phyloP scores from a whole-genome alignment of 768 basidiomycete species.

The Cystobasidium onofrii region DNA sequence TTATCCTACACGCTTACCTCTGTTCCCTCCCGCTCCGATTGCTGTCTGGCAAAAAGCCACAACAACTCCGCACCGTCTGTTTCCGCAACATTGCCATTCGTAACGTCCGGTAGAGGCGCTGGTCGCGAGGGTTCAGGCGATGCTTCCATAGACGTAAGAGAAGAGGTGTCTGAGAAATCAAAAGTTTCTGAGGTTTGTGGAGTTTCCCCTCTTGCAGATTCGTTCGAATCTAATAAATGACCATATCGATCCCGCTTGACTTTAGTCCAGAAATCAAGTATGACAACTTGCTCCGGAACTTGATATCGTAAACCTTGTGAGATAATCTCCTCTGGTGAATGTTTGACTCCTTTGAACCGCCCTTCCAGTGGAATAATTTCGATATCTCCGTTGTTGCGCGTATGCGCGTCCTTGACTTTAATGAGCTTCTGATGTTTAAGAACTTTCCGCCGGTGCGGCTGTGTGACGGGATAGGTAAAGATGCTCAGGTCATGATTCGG shows the following conservation, averaged over 20 bases:
- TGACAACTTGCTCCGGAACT: slow-evolving; percentile 81
- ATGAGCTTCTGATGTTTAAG: slow-evolving; percentile 55
- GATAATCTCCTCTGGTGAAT: slow-evolving; percentile 64
- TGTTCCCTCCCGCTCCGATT: neutral
- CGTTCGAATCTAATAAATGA: neutral
- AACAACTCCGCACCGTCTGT: neutral
- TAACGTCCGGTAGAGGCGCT: neutral
- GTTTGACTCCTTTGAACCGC: slow-evolving; percentile 41
- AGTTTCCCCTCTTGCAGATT: neutral
- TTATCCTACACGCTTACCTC: too few relatives aligned
- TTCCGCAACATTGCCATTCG: neutral
- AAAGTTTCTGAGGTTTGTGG: neutral
- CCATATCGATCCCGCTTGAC: slow-evolving; percentile 35
- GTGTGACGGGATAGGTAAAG: slow-evolving; percentile 33
- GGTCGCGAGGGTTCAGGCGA: slow-evolving; percentile 9
- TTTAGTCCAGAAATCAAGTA: slow-evolving; percentile 92
- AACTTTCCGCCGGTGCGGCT: slow-evolving; percentile 76
- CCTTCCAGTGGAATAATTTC: slow-evolving; percentile 68
- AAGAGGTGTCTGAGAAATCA: slow-evolving; percentile 28
- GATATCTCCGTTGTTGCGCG: slow-evolving; percentile 86
- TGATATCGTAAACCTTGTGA: slow-evolving; percentile 73
- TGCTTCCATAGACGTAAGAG: slow-evolving; percentile 25
- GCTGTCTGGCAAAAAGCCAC: neutral
- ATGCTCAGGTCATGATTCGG: too few relatives aligned
- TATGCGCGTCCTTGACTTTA: slow-evolving; percentile 63